Percentiles rank a stretch among this genome's conserved stretches.
These are phyloP conservation scores for Plantago major DNA, from an alignment of 257 asterid species.

Conservation along the genomic window DNA sequence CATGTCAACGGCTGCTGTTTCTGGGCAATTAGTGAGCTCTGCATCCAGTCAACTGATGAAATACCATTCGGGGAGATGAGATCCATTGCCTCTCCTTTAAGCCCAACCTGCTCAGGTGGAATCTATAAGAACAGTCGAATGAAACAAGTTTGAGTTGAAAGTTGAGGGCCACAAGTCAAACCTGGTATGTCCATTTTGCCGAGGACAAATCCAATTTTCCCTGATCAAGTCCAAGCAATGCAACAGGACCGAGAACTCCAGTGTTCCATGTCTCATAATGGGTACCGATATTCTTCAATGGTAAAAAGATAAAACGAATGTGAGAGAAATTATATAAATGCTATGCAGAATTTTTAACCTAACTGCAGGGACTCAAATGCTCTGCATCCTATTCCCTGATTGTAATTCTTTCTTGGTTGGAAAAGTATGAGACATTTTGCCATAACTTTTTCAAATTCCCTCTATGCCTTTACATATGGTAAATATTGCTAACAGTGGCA, in stretches of 20 bases:
- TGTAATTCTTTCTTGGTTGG: not conserved
- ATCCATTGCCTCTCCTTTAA: conserved; percentile 77
- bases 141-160: not conserved
- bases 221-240: conserved; percentile 63
- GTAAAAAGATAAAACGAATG: conserved; percentile 19
- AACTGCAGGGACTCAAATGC: not conserved
- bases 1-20: conserved; percentile 73
- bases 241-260: conserved; percentile 76
- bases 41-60: conserved; percentile 76
- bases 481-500: too few relatives aligned
- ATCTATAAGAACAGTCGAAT: conserved; percentile 19
- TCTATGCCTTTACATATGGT: too few relatives aligned
- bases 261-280: conserved; percentile 73
- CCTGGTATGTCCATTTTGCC: conserved; percentile 91
- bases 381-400: not conserved
- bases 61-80: conserved; percentile 52
- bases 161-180: conserved; percentile 16
- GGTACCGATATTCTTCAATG: conserved; percentile 64
- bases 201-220: conserved; percentile 76
- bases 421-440: not conserved
- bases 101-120: conserved; percentile 65
- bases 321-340: conserved; percentile 5
- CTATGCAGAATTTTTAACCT: not conserved
- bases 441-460: too few relatives aligned
- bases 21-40: conserved; percentile 67